Conservation (phyloP, 257 asterid genomes). For the Nicotiana attenuata region DNA sequence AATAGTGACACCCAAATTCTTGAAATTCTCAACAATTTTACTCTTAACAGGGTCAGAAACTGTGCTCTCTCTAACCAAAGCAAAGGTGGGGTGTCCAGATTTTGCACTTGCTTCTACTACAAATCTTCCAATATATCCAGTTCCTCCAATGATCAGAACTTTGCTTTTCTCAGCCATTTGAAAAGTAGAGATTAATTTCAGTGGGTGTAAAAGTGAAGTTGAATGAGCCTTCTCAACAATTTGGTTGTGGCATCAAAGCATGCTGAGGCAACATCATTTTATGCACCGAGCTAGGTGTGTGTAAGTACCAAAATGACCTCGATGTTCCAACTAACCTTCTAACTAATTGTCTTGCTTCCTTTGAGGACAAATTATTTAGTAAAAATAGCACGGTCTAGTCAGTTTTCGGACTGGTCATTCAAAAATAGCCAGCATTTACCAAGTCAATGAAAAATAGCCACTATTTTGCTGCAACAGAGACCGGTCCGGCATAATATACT, state of each 20-base stretch:
- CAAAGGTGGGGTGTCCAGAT: slow-evolving; percentile 74
- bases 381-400: no score
- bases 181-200: background rate
- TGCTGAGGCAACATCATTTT: background rate
- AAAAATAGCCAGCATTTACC: no score
- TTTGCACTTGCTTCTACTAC: slow-evolving; percentile 63
- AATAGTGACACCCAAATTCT: slow-evolving; percentile 51
- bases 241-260: background rate
- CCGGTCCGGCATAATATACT: no score
- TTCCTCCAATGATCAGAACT: slow-evolving; percentile 81
- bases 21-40: slow-evolving; percentile 49
- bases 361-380: no score
- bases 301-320: background rate
- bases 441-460: no score
- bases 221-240: background rate
- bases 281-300: background rate
- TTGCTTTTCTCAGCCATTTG: slow-evolving; percentile 73
- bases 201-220: background rate
- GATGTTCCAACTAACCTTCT: background rate
- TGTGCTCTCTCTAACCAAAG: slow-evolving; percentile 47
- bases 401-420: no score
- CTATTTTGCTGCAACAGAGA: no score
- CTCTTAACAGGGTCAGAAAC: slow-evolving; percentile 59
- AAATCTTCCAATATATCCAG: slow-evolving; percentile 77
- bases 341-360: background rate